These are phyloP conservation scores for Sequoiadendron giganteum DNA, from an alignment of 75 land plant species.

Conservation along the genomic window DNA sequence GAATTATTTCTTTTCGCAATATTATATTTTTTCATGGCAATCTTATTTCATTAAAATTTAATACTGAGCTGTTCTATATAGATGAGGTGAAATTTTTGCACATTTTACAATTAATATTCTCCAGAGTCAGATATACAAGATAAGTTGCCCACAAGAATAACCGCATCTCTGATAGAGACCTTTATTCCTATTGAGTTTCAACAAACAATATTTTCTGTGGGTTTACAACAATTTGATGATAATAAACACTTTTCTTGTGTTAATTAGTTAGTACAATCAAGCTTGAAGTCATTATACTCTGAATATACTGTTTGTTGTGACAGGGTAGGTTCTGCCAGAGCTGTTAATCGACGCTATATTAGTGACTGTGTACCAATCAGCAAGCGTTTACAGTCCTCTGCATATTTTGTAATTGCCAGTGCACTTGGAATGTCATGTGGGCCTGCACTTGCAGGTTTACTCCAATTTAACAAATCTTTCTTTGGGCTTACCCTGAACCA, in stretches of 20 bases:
- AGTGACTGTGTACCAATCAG: slow-evolving; percentile 72
- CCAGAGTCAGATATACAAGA: not conserved
- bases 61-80: too few relatives aligned
- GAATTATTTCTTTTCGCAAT: not conserved
- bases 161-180: not conserved
- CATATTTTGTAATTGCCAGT: slow-evolving; percentile 76
- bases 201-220: not conserved
- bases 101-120: not conserved
- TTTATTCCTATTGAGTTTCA: not conserved
- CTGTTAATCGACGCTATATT: slow-evolving; percentile 73
- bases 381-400: slow-evolving; percentile 57
- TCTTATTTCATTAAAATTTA: too few relatives aligned
- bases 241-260: not conserved
- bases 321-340: slow-evolving; percentile 79
- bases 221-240: not conserved
- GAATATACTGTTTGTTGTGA: not conserved
- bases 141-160: not conserved
- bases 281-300: not conserved
- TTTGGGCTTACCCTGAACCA: slow-evolving; percentile 44
- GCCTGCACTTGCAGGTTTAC: slow-evolving; percentile 62
- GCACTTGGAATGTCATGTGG: slow-evolving; percentile 86
- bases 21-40: too few relatives aligned
- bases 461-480: slow-evolving; percentile 50
- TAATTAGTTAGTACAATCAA: not conserved
- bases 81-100: not conserved